Percentiles rank a stretch among this genome's conserved stretches.
Conservation (phyloP, 495 filamentous ascomycete species). For the Cetradonia linearis region DNA sequence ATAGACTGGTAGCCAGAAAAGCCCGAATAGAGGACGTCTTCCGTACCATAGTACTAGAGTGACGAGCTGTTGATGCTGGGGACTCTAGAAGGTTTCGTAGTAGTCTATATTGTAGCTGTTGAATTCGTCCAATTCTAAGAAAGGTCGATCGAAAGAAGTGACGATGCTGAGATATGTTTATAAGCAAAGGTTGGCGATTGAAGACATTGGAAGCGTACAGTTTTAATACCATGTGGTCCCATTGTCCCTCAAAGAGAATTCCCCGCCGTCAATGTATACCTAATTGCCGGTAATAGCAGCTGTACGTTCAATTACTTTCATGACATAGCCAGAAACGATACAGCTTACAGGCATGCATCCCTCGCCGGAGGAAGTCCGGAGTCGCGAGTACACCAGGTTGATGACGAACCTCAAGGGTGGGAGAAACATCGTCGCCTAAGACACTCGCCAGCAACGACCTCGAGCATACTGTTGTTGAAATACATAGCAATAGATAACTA, state of each 20-base stretch:
- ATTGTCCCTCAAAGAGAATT: constrained; percentile 4
- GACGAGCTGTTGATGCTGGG: neutral
- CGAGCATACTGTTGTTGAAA: neutral
- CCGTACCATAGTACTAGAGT: constrained; percentile 10
- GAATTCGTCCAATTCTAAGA: constrained; percentile 15
- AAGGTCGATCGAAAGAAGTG: constrained; percentile 18
- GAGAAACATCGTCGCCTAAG: neutral
- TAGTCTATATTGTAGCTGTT: neutral
- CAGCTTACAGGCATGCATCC: constrained; percentile 16
- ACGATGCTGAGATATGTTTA: constrained; percentile 1
- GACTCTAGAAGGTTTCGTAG: constrained; percentile 8
- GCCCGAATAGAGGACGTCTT: constrained; percentile 14
- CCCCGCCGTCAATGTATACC: constrained; percentile 20
- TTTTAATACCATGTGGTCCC: constrained; percentile 1
- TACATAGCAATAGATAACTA: neutral
- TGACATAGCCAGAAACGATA: neutral
- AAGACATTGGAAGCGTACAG: neutral
- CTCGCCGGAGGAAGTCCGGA: constrained; percentile 10
- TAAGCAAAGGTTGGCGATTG: neutral
- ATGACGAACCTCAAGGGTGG: constrained; percentile 5
- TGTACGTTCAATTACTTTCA: neutral
- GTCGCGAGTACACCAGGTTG: neutral
- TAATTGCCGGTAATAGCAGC: constrained; percentile 13
- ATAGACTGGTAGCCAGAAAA: constrained; percentile 2
- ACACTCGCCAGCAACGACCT: neutral